Conservation (phyloP, 371 early-diverging fungal species). For the Vavraia culicis region DNA sequence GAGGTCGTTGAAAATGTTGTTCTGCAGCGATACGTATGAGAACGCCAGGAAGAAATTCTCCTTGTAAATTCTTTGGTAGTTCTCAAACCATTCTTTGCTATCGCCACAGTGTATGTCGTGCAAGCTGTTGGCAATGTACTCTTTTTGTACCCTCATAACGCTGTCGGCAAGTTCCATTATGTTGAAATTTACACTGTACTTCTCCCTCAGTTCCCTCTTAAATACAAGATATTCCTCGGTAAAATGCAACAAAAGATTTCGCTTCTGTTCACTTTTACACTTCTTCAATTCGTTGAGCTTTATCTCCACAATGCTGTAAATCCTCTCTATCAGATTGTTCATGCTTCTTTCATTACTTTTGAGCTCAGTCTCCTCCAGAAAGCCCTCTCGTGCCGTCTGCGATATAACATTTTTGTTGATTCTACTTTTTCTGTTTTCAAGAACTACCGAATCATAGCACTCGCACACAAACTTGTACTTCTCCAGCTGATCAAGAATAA, state of each 20-base stretch:
- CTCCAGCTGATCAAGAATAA: conserved; percentile 19
- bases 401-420: conserved; percentile 3
- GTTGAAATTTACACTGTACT: too few relatives aligned
- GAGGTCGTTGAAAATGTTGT: too few relatives aligned
- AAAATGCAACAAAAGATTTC: conserved; percentile 35
- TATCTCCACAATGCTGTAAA: conserved; percentile 14
- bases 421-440: conserved; percentile 3
- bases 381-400: not conserved
- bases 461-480: conserved; percentile 14
- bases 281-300: conserved; percentile 33
- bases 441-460: conserved; percentile 12
- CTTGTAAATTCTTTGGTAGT: too few relatives aligned
- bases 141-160: too few relatives aligned
- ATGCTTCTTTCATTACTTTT: not conserved
- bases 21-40: too few relatives aligned
- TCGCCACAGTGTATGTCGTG: too few relatives aligned
- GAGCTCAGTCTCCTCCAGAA: not conserved
- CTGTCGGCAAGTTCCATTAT: too few relatives aligned
- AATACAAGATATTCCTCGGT: conserved; percentile 18
- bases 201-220: conserved; percentile 7
- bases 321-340: conserved; percentile 9
- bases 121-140: too few relatives aligned
- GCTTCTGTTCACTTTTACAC: conserved; percentile 29
- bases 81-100: too few relatives aligned
- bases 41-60: too few relatives aligned